Conservation (phyloP, 352 stramenopile genomes). For the Globisporangium takayamanum region DNA sequence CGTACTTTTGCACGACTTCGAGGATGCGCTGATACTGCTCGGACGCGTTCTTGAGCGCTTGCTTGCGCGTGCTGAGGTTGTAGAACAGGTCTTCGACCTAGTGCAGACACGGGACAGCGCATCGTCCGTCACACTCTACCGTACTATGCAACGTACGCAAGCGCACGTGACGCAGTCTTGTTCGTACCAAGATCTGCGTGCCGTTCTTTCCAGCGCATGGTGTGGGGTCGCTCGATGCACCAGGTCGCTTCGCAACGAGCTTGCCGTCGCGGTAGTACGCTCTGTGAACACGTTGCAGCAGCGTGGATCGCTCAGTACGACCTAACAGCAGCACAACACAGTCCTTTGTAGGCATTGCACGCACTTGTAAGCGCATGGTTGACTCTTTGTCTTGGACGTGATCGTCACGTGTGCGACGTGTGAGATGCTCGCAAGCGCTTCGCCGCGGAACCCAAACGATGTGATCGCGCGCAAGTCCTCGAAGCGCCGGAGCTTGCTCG, state of each 20-base stretch:
- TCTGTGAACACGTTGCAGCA: conserved; percentile 35
- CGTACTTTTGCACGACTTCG: conserved; percentile 95
- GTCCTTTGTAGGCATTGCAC: conserved; percentile 19
- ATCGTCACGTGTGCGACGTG: conserved; percentile 92
- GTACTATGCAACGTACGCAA: too few species aligned
- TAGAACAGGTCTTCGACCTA: conserved; percentile 98
- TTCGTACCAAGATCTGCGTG: conserved; percentile 63
- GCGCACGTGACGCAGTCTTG: not conserved
- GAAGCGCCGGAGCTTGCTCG: conserved; percentile 93
- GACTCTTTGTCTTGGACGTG: conserved; percentile 72
- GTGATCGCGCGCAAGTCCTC: conserved; percentile 93
- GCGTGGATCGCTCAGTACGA: not conserved
- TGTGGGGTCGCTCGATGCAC: conserved; percentile 51
- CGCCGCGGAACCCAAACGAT: conserved; percentile 98
- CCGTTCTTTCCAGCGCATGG: conserved; percentile 78
- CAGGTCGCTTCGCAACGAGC: conserved; percentile 63
- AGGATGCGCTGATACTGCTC: conserved; percentile 95
- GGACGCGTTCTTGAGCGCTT: conserved; percentile 88
- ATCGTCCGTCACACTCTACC: too few species aligned
- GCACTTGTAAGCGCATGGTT: conserved; percentile 81
- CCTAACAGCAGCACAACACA: not conserved
- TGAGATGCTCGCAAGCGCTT: conserved; percentile 97
- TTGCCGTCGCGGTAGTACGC: conserved; percentile 91
- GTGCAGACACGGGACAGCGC: not conserved
- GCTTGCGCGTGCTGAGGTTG: conserved; percentile 92